Evolutionary conservation across 345 rosid genomes (phyloP).

Genomic region (Populus ilicifolia): DNA sequence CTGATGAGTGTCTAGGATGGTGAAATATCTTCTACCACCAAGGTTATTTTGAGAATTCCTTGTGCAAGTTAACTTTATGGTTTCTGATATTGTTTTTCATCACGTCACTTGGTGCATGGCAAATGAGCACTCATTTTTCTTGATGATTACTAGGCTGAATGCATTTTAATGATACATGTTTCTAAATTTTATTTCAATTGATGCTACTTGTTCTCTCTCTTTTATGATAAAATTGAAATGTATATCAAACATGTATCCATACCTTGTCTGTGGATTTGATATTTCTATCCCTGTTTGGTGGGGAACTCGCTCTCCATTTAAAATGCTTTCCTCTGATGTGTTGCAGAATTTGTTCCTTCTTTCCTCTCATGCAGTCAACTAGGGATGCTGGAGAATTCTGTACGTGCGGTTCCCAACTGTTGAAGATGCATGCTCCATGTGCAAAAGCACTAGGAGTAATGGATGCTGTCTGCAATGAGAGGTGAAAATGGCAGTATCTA

Average conservation of each 20-base stretch:
- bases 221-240: neutral
- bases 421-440: neutral
- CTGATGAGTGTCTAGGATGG: conserved; percentile 10
- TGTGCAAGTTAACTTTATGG: neutral
- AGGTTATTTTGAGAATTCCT: neutral
- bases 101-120: neutral
- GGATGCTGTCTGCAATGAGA: neutral
- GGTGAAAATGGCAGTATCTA: conserved; percentile 6
- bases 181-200: neutral
- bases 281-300: neutral
- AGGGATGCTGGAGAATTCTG: conserved; percentile 6
- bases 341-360: conserved; percentile 1
- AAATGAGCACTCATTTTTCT: neutral
- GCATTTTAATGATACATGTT: neutral
- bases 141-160: neutral
- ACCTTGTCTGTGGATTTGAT: neutral
- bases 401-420: neutral
- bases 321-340: neutral
- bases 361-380: neutral
- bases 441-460: neutral
- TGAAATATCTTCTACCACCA: neutral
- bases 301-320: neutral
- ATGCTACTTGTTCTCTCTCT: neutral
- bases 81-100: neutral
- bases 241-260: neutral